phyloP scores from a whole-genome alignment of 768 basidiomycete species.

The Pisolithus microcarpus region DNA sequence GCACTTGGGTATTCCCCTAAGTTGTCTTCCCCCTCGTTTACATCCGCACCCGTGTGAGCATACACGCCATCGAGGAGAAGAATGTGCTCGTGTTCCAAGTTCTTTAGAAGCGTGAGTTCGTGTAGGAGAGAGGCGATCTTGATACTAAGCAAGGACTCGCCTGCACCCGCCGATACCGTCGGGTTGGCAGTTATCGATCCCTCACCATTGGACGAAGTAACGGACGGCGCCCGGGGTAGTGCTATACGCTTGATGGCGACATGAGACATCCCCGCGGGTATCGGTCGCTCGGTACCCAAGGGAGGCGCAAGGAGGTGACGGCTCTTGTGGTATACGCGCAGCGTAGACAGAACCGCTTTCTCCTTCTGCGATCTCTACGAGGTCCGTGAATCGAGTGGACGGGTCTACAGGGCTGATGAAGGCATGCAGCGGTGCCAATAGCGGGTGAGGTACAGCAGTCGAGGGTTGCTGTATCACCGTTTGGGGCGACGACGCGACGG shows the following conservation, averaged over 20 bases:
- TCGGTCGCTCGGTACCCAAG: constrained; percentile 14
- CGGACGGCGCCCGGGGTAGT: constrained; percentile 37
- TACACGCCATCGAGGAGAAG: constrained; percentile 65
- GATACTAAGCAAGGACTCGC: constrained; percentile 35
- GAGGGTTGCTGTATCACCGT: constrained; percentile 37
- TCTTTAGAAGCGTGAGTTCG: constrained; percentile 55
- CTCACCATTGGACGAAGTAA: background rate
- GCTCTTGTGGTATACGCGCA: constrained; percentile 25
- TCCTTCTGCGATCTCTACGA: constrained; percentile 77
- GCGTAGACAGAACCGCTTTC: constrained; percentile 69
- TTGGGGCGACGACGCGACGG: constrained; percentile 47
- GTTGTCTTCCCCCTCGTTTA: constrained; percentile 22
- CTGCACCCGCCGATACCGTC: background rate
- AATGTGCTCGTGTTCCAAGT: constrained; percentile 53
- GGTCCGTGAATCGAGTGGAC: constrained; percentile 52
- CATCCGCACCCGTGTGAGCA: constrained; percentile 40
- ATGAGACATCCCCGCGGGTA: constrained; percentile 28
- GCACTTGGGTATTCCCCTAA: background rate
- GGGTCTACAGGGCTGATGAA: constrained; percentile 68
- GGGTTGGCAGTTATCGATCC: background rate
- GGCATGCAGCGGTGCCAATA: constrained; percentile 32
- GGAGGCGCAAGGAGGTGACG: background rate
- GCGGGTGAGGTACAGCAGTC: background rate
- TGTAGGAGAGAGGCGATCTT: constrained; percentile 58
- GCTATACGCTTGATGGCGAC: constrained; percentile 75